Percentiles rank a stretch among this genome's conserved stretches.
phyloP scores from a whole-genome alignment of 169 alveolate species.

The Haemoproteus tartakovskyi region DNA sequence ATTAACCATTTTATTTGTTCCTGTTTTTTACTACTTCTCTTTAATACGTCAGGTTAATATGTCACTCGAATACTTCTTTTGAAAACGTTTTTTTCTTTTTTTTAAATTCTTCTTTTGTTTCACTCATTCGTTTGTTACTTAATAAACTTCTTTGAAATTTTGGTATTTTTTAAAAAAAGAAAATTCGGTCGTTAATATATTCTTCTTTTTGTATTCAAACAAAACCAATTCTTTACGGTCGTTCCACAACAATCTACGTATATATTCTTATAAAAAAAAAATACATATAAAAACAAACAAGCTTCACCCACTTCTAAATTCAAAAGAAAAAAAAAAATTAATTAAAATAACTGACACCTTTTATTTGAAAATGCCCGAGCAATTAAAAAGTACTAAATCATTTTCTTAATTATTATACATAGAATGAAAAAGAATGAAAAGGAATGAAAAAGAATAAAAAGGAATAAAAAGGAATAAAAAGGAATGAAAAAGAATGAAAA shows the following conservation, averaged over 20 bases:
- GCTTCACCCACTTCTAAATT: background rate
- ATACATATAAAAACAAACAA: background rate
- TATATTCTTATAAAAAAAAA: background rate
- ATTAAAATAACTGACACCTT: background rate
- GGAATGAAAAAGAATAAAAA: too few species aligned
- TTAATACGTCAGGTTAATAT: slow-evolving; percentile 14
- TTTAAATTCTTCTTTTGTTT: background rate
- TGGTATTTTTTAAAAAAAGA: background rate
- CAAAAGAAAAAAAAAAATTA: background rate
- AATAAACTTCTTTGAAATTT: background rate
- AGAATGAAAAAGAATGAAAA: too few species aligned
- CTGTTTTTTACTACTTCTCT: too few species aligned
- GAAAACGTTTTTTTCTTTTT: background rate
- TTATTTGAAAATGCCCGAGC: background rate
- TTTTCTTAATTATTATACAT: too few species aligned
- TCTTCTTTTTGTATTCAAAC: background rate
- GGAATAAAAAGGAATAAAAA: too few species aligned
- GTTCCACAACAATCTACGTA: background rate
- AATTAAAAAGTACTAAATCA: background rate
- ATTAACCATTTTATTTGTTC: too few species aligned
- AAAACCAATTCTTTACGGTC: background rate
- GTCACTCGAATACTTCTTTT: slow-evolving; percentile 29
- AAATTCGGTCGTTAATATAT: background rate
- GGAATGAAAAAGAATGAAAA: too few species aligned
- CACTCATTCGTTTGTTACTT: background rate